Evolutionary conservation across 2,329 filamentous ascomycete genomes (phyloP).

Genomic region (Colletotrichum godetiae): DNA sequence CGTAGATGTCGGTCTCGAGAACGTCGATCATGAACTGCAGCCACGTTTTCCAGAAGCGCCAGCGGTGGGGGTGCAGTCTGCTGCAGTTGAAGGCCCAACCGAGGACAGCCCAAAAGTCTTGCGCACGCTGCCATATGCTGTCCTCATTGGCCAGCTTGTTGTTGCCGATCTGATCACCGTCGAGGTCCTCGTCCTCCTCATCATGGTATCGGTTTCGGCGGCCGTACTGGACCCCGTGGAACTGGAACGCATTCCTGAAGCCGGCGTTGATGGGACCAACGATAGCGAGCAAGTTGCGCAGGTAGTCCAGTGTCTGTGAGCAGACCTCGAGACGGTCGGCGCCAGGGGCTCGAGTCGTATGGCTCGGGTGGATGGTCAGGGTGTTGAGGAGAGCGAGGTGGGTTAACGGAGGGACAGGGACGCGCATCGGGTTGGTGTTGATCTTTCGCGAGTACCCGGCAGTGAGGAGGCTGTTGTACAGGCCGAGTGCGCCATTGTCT

Average conservation of each 20-base stretch:
- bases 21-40: slow-evolving; percentile 83
- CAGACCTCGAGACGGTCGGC: slow-evolving; percentile 71
- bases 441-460: slow-evolving; percentile 56
- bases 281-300: slow-evolving; percentile 73
- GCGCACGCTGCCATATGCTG: slow-evolving; percentile 79
- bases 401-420: slow-evolving; percentile 74
- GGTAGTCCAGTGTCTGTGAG: slow-evolving; percentile 74
- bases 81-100: slow-evolving; percentile 95
- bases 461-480: slow-evolving; percentile 64
- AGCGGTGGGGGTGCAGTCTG: slow-evolving; percentile 75
- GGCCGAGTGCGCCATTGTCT: slow-evolving; percentile 32
- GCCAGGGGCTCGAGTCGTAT: slow-evolving; percentile 78
- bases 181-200: slow-evolving; percentile 54
- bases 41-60: slow-evolving; percentile 86
- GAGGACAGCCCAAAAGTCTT: slow-evolving; percentile 89
- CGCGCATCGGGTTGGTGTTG: slow-evolving; percentile 50
- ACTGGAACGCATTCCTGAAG: slow-evolving; percentile 78
- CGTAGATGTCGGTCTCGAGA: slow-evolving; percentile 76
- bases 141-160: slow-evolving; percentile 71
- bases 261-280: slow-evolving; percentile 78
- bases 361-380: slow-evolving; percentile 81
- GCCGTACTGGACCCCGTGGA: slow-evolving; percentile 58
- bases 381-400: slow-evolving; percentile 84
- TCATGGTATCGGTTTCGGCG: slow-evolving; percentile 53
- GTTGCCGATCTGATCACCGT: slow-evolving; percentile 62